Base-by-base conservation (phyloP, 2,329 filamentous ascomycete species). In the Chrysoporthe puriensis region DNA sequence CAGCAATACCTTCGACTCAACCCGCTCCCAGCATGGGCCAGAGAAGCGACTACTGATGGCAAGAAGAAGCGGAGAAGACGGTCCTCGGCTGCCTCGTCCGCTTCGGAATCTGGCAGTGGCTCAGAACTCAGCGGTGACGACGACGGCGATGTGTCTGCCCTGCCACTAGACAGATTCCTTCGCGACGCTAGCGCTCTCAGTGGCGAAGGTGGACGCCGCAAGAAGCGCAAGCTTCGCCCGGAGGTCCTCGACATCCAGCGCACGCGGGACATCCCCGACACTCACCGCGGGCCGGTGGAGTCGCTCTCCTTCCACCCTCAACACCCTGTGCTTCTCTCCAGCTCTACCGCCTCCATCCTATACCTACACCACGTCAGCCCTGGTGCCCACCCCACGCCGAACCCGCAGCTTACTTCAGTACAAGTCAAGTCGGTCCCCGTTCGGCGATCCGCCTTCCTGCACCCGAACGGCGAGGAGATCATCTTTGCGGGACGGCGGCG, bases 191-290 rank as follows among this genome's bases (percentile, higher is more conserved):
- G 87, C 61, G 86, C 88, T 46, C 83, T 97, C 61, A 89, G 87
- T 43, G 84, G 84, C 18, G 75, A 80, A 32, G 82, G 81, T 26
- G 80, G 80, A 4, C 74, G 81, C 26, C 63, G 65, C 16, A 91
- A 88, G 78, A 86, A 86, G 76, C 86, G 89, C 73, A 93, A 91
- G 75, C 84, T 98, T 69, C 90, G 92, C 64, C 92, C 95, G 54
- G 95, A 97, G 79, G 90, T 93, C 58, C 85, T 99, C 72, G 92
- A 96, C 77, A 97, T 99, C 70, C 93, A 97, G 77, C 89, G 93
- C 73, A 88, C 93, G 71, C 91, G 94, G 77, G 94, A 97, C 77
- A 91, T 98, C 71, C 87, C 92, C 34, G 90, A 92, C 77, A 83
- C 85, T 43, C 93, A 96, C 78, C 90, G 88, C 78, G 92, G 91